Evolutionary conservation across 2,329 filamentous ascomycete genomes (phyloP).

Genomic region (Colletotrichum aenigma): DNA sequence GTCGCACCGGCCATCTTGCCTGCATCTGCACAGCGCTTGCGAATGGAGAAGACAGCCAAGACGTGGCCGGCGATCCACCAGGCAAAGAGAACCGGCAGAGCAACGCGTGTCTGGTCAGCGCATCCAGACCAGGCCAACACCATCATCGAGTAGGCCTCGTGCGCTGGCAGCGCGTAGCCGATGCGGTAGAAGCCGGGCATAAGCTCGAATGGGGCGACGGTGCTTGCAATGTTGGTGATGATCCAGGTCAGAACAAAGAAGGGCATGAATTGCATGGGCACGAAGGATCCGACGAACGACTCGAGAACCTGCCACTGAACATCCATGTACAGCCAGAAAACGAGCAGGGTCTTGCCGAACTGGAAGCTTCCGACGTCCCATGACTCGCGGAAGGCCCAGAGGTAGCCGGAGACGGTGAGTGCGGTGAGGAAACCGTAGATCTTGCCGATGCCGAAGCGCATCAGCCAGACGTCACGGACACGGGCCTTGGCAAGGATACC

Average conservation of each 20-base stretch:
- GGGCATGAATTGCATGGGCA: constrained; percentile 40
- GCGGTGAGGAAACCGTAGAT: constrained; percentile 38
- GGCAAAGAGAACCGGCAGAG: constrained; percentile 46
- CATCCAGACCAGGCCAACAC: constrained; percentile 48
- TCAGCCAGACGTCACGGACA: constrained; percentile 28
- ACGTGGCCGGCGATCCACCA: constrained; percentile 38
- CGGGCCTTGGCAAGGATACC: constrained; percentile 4
- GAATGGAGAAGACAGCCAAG: constrained; percentile 24
- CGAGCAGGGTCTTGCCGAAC: constrained; percentile 31
- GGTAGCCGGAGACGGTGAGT: constrained; percentile 40
- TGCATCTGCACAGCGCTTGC: constrained; percentile 22
- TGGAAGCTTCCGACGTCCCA: constrained; percentile 40
- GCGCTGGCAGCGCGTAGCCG: constrained; percentile 39
- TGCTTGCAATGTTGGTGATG: constrained; percentile 41
- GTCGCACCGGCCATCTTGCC: not conserved
- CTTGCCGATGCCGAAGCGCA: constrained; percentile 29
- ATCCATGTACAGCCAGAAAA: constrained; percentile 44
- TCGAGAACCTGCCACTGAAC: constrained; percentile 48
- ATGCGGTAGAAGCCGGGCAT: constrained; percentile 43
- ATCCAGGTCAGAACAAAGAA: constrained; percentile 48
- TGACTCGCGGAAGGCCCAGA: constrained; percentile 48
- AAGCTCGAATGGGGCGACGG: constrained; percentile 40
- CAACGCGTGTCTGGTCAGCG: constrained; percentile 38
- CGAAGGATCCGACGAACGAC: constrained; percentile 22
- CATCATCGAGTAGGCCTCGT: constrained; percentile 37